A percentile compares a stretch with the other conserved stretches of the same genome.
phyloP scores from a whole-genome alignment of 139 green algal genomes.

The Coelastrella sp. region DNA sequence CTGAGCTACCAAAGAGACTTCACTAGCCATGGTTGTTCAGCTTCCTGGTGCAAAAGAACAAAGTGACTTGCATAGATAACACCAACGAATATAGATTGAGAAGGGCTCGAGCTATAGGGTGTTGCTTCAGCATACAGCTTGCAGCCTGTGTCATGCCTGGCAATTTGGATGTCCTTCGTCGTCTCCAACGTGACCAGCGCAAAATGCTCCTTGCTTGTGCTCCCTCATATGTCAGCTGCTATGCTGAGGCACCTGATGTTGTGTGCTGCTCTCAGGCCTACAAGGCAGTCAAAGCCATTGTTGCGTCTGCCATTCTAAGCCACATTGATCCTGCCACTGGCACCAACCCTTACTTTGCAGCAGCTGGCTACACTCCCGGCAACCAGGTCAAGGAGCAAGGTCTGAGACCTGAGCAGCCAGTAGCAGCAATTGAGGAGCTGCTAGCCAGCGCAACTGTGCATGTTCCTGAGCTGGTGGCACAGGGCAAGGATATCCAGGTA shows the following conservation, averaged over 20 bases:
- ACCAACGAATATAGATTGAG: no score
- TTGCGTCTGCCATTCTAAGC: conserved; percentile 6
- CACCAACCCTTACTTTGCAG: conserved; percentile 41
- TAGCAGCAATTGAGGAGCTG: conserved; percentile 41
- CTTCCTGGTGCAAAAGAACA: no score
- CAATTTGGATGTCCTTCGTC: no score
- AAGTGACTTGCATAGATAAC: no score
- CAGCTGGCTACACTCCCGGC: conserved; percentile 26
- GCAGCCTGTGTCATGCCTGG: no score
- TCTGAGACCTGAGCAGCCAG: background rate
- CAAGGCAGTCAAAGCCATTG: conserved; percentile 42
- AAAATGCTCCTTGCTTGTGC: background rate
- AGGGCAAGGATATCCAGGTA: conserved; percentile 1
- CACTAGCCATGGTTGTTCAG: no score
- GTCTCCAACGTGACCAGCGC: no score
- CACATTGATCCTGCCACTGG: conserved; percentile 21
- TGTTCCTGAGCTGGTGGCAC: background rate
- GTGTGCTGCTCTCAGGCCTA: no score
- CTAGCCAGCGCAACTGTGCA: conserved; percentile 30
- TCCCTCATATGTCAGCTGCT: background rate
- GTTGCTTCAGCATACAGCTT: no score
- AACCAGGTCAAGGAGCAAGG: background rate
- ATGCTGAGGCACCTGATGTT: background rate
- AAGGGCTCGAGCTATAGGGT: no score
- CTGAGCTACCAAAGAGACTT: background rate